phyloP scores from a whole-genome alignment of 106 monocot species.

The Platanthera zijinensis region DNA sequence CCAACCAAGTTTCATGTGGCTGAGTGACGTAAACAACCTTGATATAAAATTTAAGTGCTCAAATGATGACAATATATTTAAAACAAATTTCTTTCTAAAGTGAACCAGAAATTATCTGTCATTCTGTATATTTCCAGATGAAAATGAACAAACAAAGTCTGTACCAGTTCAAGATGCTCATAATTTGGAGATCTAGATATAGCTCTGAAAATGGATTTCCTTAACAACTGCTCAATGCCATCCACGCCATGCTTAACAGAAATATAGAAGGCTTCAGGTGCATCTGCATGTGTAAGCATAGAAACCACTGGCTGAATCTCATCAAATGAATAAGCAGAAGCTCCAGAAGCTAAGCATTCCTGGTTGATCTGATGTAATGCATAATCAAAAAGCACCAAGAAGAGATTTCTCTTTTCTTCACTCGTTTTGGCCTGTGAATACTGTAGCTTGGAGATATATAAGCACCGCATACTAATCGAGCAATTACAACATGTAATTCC shows the following conservation, averaged over 20 bases:
- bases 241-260: slow-evolving; percentile 82
- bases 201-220: slow-evolving; percentile 49
- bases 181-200: slow-evolving; percentile 58
- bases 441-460: slow-evolving; percentile 39
- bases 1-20: too few species aligned
- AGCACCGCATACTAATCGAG: not conserved
- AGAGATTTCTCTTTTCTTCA: slow-evolving; percentile 82
- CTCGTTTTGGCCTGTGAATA: slow-evolving; percentile 78
- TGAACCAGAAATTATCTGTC: too few species aligned
- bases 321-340: slow-evolving; percentile 44
- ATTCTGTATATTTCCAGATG: too few species aligned
- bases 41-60: too few species aligned
- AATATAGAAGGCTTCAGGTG: slow-evolving; percentile 88
- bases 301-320: slow-evolving; percentile 67
- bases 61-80: too few species aligned
- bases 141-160: too few species aligned
- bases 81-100: too few species aligned
- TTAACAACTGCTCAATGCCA: slow-evolving; percentile 74
- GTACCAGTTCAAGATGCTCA: slow-evolving; percentile 71
- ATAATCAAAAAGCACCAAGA: slow-evolving; percentile 79
- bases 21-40: too few species aligned
- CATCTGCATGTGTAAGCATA: slow-evolving; percentile 71
- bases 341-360: slow-evolving; percentile 38
- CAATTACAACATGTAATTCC: not conserved
- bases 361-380: slow-evolving; percentile 73